Conservation (phyloP, 2,329 filamentous ascomycete genomes). For the Penicillium palitans region DNA sequence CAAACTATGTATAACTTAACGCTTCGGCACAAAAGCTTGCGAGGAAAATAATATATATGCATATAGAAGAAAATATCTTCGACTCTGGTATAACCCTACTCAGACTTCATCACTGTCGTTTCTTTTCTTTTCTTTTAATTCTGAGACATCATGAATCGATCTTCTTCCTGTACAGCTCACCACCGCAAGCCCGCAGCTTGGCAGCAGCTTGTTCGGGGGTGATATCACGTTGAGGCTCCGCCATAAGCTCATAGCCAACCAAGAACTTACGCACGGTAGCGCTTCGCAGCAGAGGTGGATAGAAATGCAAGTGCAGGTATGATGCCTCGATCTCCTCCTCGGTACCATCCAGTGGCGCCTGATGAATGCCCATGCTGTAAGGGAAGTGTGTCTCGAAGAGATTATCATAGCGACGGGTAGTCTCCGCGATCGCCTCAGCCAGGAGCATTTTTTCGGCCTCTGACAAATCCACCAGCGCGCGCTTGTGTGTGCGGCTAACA, state of each 20-base stretch:
- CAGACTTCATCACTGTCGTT: background rate
- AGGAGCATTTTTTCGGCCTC: constrained; percentile 69
- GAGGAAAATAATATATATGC: background rate
- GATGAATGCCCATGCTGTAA: constrained; percentile 95
- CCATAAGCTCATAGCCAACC: constrained; percentile 91
- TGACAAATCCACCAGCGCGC: constrained; percentile 78
- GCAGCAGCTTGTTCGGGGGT: constrained; percentile 93
- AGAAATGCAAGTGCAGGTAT: constrained; percentile 97
- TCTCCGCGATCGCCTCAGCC: constrained; percentile 81
- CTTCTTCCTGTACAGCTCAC: constrained; percentile 78
- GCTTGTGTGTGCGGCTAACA: constrained; percentile 78
- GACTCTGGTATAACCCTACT: background rate
- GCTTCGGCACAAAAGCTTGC: background rate
- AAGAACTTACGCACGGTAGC: constrained; percentile 95
- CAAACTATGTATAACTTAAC: background rate
- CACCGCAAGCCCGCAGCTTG: constrained; percentile 71
- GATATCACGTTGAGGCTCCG: constrained; percentile 96
- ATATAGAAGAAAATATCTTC: background rate
- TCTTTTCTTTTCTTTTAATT: background rate
- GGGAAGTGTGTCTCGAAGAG: constrained; percentile 95
- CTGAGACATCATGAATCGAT: constrained; percentile 31
- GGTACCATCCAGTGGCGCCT: constrained; percentile 81
- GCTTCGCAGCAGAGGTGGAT: constrained; percentile 86
- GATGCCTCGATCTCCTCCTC: constrained; percentile 81
- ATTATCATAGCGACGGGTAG: constrained; percentile 92